These are phyloP conservation scores for Xylaria longipes DNA, from an alignment of 495 filamentous ascomycete species.

Conservation along the genomic window DNA sequence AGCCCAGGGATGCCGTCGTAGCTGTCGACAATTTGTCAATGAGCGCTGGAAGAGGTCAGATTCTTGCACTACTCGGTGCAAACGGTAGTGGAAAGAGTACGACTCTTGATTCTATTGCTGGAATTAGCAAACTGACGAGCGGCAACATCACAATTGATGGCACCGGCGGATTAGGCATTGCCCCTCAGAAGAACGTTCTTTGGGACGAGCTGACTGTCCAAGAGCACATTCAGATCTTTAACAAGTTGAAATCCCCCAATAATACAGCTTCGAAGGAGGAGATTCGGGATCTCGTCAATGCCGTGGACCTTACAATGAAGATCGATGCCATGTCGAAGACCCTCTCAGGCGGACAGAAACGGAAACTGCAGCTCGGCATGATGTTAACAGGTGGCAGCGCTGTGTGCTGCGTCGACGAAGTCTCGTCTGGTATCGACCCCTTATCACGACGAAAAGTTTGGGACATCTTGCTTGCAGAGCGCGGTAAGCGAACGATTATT, in stretches of 20 bases:
- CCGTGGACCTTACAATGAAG: constrained; percentile 76
- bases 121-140: constrained; percentile 71
- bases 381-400: constrained; percentile 87
- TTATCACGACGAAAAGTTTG: constrained; percentile 83
- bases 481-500: constrained; percentile 78
- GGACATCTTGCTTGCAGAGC: constrained; percentile 84
- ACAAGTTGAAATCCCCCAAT: constrained; percentile 69
- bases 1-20: constrained; percentile 65
- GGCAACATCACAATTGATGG: constrained; percentile 75
- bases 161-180: constrained; percentile 80
- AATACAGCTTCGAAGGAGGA: constrained; percentile 59
- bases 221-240: constrained; percentile 82
- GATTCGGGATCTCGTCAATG: constrained; percentile 63
- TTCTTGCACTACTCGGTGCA: constrained; percentile 80
- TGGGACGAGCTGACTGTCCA: constrained; percentile 84
- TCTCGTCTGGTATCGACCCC: constrained; percentile 82
- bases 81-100: constrained; percentile 90
- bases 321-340: constrained; percentile 67
- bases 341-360: constrained; percentile 85
- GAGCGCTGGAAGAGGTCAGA: constrained; percentile 72
- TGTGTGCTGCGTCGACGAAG: constrained; percentile 89
- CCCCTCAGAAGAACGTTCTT: constrained; percentile 87
- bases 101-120: constrained; percentile 84
- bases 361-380: constrained; percentile 91
- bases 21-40: constrained; percentile 76